Base-by-base conservation (phyloP, 768 basidiomycete genomes). In the Suillus subaureus region DNA sequence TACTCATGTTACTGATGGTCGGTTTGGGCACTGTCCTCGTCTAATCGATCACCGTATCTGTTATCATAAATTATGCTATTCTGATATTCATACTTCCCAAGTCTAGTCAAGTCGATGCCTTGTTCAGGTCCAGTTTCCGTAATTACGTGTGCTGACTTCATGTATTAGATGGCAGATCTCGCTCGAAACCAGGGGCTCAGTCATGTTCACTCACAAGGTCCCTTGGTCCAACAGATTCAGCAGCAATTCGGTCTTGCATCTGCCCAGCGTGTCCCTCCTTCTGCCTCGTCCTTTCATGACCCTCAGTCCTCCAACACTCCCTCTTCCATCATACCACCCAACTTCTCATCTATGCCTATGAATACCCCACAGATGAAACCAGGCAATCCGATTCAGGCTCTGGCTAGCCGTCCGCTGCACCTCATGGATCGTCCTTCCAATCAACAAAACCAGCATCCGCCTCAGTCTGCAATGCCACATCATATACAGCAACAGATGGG, bases 401-500 rank as follows among this genome's bases (percentile, higher is more conserved):
- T 71, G 71, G 75, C 66, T 70, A 77, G 76, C 43, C 64, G 84
- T 55, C 84, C 84, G 72, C 74, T 87, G 31, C 84, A 84, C 56
- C 78, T 85, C 61, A 78, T 86, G 66, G 75, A 82, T 42, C 58
- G 28, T 64, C 80, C 83, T 21, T 83, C 82, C 64, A 80, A 82
- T 69, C 83, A 83, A 73, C 80, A 81, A 66, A 76, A 72, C 13
- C 85, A 82, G 72, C 77, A 75, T 47, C 61, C 43, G 13, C 61
- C 67, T 13, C 81, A 80, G 40, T 28, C 58, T 62, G 79, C 72
- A 11, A 70, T 81, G 66, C 79, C 79, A 61, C 74, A 83, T 67
- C 80, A 77, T 39, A 68, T 77, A 16, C 80, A 74, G 64, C 79
- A 77, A 56, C 66, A 70, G 15, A 67, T 79, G 26, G 71, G 73